phyloP scores from a whole-genome alignment of 352 stramenopile genomes.

The Phytophthora sp. region DNA sequence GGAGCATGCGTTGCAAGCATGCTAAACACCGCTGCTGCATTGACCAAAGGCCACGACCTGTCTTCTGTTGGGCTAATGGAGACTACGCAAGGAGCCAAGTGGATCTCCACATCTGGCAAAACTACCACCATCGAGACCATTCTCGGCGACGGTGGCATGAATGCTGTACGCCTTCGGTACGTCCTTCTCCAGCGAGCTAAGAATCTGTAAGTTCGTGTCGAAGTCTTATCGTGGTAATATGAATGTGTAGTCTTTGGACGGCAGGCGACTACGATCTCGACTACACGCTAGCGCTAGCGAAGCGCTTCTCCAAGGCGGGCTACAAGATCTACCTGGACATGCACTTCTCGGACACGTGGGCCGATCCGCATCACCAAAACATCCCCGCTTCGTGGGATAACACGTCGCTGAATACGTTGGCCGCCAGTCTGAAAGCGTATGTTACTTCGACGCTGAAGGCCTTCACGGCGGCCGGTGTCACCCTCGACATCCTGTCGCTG shows the following conservation, averaged over 20 bases:
- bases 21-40: background rate
- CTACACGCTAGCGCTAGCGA: constrained; percentile 27
- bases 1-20: background rate
- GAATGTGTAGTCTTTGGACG: constrained; percentile 26
- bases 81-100: constrained; percentile 27
- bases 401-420: constrained; percentile 21
- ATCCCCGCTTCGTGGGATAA: constrained; percentile 23
- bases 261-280: constrained; percentile 19
- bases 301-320: constrained; percentile 33
- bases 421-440: constrained; percentile 13
- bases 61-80: constrained; percentile 36
- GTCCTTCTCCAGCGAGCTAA: no score
- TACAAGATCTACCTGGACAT: constrained; percentile 46
- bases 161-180: constrained; percentile 28
- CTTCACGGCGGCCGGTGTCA: constrained; percentile 35
- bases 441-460: constrained; percentile 36
- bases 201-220: no score
- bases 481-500: constrained; percentile 32
- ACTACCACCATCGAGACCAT: constrained; percentile 28
- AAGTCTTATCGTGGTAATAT: no score
- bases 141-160: constrained; percentile 27
- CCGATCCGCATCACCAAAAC: constrained; percentile 17
- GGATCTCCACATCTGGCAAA: constrained; percentile 29
- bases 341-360: constrained; percentile 45
- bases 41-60: constrained; percentile 35